A percentile compares a stretch with the other conserved stretches of the same genome.
Evolutionary conservation across 305 asterid genomes (phyloP).

Genomic region (Fraxinus albicans): DNA sequence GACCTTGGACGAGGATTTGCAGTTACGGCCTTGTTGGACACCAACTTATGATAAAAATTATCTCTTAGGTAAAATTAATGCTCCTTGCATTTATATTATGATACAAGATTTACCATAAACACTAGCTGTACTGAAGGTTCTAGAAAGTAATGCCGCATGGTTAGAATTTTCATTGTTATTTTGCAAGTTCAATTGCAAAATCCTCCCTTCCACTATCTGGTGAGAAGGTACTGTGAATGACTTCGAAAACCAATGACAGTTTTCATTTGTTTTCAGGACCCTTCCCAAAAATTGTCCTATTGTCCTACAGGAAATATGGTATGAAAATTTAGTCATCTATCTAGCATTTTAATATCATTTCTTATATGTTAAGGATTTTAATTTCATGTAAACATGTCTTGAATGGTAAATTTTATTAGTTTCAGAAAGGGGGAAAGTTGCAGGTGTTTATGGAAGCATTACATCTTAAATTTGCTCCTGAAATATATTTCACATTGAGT

Average conservation of each 20-base stretch:
- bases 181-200: background rate
- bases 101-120: background rate
- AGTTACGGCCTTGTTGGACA: conserved; percentile 97
- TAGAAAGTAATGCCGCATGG: background rate
- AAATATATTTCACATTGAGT: background rate
- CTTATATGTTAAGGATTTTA: background rate
- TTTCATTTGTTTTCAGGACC: conserved; percentile 65
- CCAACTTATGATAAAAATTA: conserved; percentile 81
- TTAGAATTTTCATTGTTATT: background rate
- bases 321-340: conserved; percentile 26
- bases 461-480: background rate
- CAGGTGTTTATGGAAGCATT: background rate
- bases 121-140: background rate
- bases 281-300: conserved; percentile 68
- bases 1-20: conserved; percentile 82
- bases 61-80: conserved; percentile 68
- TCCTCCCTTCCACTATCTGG: background rate
- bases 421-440: conserved; percentile 3
- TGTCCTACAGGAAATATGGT: conserved; percentile 71
- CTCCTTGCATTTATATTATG: conserved; percentile 11
- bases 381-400: background rate
- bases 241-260: conserved; percentile 4
- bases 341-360: background rate
- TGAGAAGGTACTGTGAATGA: background rate
- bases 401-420: background rate